Evolutionary conservation across 2,329 filamentous ascomycete species (phyloP), one percentile per base, ranked within the genome.

Genomic region (Aspergillus oerlinghausenensis): DNA sequence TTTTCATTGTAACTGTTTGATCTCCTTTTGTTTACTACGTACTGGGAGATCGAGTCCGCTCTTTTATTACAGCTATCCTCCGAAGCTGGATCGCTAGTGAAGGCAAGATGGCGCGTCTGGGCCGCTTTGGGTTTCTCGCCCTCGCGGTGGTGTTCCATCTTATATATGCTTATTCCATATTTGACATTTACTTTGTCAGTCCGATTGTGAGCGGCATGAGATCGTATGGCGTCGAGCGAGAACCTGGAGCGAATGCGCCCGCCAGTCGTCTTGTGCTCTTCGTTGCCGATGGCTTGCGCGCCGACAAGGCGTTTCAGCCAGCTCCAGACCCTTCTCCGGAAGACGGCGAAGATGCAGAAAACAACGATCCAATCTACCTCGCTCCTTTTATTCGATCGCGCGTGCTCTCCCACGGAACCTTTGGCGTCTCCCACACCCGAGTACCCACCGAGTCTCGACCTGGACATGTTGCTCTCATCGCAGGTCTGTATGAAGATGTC

Each of bases 131-230:
- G 71, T 97, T 99, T 73, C 77, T 97, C 74, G 87, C 88, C 71
- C 84, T 96, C 71, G 94, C 94, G 66, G 84, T 97, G 70, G 78
- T 93, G 59, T 99, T 99, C 73, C 95, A 99, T 76, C 74, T 97
- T 54, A 84, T 96, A 63, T 99, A 99, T 74, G 88, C 96, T 55
- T 89, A 88, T 71, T 96, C 92, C 58, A 97, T 97, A 69, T 99
- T 99, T 77, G 92, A 97, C 74, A 94, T 97, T 62, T 97, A 99
- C 77, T 99, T 99, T 71, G 92, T 97, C 70, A 97, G 92, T 72
- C 94, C 94, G 23, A 94, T 99, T 65, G 94, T 97, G 54, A 89
- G 88, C 79, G 94, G 94, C 70, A 99, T 99, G 94, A 85, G 84
- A 68, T 83, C 92, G 58, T 92, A 91, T 75, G 77, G 80, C 49